These are phyloP conservation scores for Begonia loranthoides DNA, from an alignment of 306 rosid genomes.

Conservation along the genomic window DNA sequence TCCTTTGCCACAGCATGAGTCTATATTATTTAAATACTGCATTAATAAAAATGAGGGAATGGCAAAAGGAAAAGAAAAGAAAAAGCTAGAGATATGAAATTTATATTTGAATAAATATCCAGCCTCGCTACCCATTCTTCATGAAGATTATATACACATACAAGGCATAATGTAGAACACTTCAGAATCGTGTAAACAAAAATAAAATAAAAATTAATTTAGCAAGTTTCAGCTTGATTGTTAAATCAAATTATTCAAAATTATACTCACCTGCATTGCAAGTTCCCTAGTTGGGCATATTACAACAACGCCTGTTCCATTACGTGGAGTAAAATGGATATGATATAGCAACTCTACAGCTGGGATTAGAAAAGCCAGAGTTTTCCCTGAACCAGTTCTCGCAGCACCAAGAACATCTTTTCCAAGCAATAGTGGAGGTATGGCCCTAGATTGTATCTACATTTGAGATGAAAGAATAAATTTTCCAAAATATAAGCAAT, in stretches of 20 bases:
- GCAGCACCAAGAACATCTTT: conserved; percentile 94
- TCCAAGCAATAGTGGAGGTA: conserved; percentile 56
- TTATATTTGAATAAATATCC: too few relatives aligned
- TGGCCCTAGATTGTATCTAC: conserved; percentile 79
- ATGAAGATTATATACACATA: too few relatives aligned
- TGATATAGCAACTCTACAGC: conserved; percentile 66
- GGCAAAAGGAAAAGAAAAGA: conserved; percentile 1
- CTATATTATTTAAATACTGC: conserved; percentile 21
- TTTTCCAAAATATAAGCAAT: background rate
- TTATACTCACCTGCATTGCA: conserved; percentile 68
- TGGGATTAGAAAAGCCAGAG: conserved; percentile 85
- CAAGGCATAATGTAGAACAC: too few relatives aligned
- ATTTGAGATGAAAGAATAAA: conserved; percentile 11
- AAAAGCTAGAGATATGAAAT: background rate
- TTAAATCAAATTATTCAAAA: background rate
- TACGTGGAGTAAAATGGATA: conserved; percentile 43
- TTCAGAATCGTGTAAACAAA: too few relatives aligned
- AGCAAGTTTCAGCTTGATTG: too few relatives aligned
- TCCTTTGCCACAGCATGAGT: conserved; percentile 90
- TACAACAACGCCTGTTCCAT: conserved; percentile 71
- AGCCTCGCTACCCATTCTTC: too few relatives aligned
- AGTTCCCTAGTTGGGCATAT: conserved; percentile 96
- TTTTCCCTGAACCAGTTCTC: conserved; percentile 93
- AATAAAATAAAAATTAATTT: too few relatives aligned
- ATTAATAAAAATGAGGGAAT: conserved; percentile 9